phyloP scores from a whole-genome alignment of 352 stramenopile genomes.

The Phytophthora vignae region DNA sequence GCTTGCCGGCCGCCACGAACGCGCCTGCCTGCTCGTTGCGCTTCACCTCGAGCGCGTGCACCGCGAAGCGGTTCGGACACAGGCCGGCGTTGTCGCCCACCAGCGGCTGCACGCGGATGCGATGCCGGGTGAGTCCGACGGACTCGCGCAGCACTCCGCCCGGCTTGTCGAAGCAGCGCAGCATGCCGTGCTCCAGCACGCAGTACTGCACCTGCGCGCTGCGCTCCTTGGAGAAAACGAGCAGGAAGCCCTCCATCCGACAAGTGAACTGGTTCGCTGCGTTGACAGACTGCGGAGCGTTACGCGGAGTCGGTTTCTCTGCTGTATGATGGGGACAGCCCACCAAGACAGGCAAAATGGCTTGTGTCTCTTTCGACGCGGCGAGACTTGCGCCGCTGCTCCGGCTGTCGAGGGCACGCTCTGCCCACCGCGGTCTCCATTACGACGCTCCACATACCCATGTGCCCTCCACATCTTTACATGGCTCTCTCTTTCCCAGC shows the following conservation, averaged over 20 bases:
- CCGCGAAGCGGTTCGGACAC: conserved; percentile 76
- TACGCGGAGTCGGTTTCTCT: conserved; percentile 11
- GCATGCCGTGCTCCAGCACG: conserved; percentile 71
- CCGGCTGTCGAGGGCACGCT: conserved; percentile 23
- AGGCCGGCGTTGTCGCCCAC: conserved; percentile 43
- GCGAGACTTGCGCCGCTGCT: conserved; percentile 12
- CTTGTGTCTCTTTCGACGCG: conserved; percentile 27
- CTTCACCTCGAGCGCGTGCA: conserved; percentile 58
- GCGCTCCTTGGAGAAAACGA: conserved; percentile 59
- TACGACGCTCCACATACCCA: conserved; percentile 16
- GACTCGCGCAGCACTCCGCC: conserved; percentile 46
- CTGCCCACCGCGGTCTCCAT: conserved; percentile 26
- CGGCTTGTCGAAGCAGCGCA: conserved; percentile 58
- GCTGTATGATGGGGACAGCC: conserved; percentile 3
- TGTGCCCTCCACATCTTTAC: conserved; percentile 12
- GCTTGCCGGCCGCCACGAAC: conserved; percentile 46
- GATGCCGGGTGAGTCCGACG: conserved; percentile 71
- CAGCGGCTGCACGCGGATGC: conserved; percentile 61
- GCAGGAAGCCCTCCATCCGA: conserved; percentile 79
- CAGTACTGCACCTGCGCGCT: conserved; percentile 66
- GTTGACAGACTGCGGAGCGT: conserved; percentile 16
- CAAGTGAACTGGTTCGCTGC: conserved; percentile 8
- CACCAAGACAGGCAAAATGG: conserved; percentile 21
- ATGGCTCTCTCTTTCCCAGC: conserved; percentile 29
- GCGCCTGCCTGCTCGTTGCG: conserved; percentile 58